Conservation (phyloP, 129 eudicot species). For the Flaveria robusta region DNA sequence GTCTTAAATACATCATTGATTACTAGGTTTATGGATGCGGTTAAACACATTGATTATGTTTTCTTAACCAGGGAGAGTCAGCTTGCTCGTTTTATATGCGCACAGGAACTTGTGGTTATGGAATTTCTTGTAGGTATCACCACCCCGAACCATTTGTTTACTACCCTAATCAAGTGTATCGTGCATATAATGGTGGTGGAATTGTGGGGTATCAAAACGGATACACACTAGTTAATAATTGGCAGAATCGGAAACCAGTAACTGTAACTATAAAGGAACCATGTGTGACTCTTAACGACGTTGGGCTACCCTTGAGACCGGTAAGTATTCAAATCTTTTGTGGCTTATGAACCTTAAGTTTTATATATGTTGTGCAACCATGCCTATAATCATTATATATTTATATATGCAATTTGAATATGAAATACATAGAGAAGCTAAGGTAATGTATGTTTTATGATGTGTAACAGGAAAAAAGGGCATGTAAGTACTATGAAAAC, state of each 20-base stretch:
- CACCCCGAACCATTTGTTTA: slow-evolving; percentile 53
- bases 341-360: not conserved
- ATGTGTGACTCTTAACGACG: slow-evolving; percentile 35
- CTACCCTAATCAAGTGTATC: not conserved
- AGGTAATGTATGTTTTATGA: not conserved
- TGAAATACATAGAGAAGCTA: not conserved
- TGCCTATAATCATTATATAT: not conserved
- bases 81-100: slow-evolving; percentile 60
- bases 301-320: slow-evolving; percentile 61
- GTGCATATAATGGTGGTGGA: not conserved
- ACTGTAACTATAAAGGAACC: slow-evolving; percentile 5
- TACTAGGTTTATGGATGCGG: too few species aligned
- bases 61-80: slow-evolving; percentile 41
- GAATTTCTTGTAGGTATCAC: slow-evolving; percentile 44
- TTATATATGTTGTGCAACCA: not conserved
- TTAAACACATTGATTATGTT: not conserved
- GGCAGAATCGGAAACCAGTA: not conserved
- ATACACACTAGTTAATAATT: slow-evolving; percentile 6
- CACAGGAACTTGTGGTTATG: slow-evolving; percentile 48
- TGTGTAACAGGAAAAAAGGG: slow-evolving; percentile 41
- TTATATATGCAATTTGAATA: not conserved
- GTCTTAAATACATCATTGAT: too few species aligned
- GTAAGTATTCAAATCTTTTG: slow-evolving; percentile 43
- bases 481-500: slow-evolving; percentile 38
- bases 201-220: not conserved